phyloP scores from a whole-genome alignment of 2,329 filamentous ascomycete species.

The Pyrenophora teres region DNA sequence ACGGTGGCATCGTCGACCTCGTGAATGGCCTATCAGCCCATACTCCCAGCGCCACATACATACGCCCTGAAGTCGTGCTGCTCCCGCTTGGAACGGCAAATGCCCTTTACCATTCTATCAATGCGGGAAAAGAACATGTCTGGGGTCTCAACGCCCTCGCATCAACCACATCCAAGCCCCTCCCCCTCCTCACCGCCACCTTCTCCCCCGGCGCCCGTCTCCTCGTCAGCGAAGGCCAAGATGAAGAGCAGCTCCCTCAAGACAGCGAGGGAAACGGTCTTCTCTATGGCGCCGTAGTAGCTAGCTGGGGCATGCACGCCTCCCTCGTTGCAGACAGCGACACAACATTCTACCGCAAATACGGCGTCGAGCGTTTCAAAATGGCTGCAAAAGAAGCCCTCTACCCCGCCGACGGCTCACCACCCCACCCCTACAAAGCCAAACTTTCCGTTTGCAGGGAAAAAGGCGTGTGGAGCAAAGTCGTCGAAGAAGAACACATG shows the following conservation, averaged over 20 bases:
- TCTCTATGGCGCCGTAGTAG: slow-evolving; percentile 77
- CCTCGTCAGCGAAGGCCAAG: slow-evolving; percentile 51
- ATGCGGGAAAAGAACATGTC: slow-evolving; percentile 45
- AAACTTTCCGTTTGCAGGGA: slow-evolving; percentile 52
- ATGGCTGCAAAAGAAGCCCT: slow-evolving; percentile 82
- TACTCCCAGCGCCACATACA: slow-evolving; percentile 27
- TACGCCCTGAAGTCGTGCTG: slow-evolving; percentile 61
- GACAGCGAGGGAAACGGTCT: slow-evolving; percentile 31
- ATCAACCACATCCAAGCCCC: slow-evolving; percentile 38
- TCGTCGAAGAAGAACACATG: slow-evolving; percentile 61
- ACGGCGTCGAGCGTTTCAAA: slow-evolving; percentile 77
- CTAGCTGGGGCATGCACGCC: slow-evolving; percentile 88
- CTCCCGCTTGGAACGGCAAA: slow-evolving; percentile 60
- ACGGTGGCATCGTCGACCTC: slow-evolving; percentile 83
- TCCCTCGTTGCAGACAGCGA: slow-evolving; percentile 90
- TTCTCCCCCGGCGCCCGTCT: slow-evolving; percentile 54
- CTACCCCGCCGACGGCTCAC: slow-evolving; percentile 58
- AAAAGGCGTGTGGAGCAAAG: slow-evolving; percentile 30
- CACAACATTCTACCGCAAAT: slow-evolving; percentile 76
- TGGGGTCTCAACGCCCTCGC: slow-evolving; percentile 49
- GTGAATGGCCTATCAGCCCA: slow-evolving; percentile 66
- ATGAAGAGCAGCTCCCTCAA: slow-evolving; percentile 46
- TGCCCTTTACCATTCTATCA: slow-evolving; percentile 54
- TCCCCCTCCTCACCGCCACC: slow-evolving; percentile 51
- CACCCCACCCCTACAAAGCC: slow-evolving; percentile 62